Conservation (phyloP, 768 basidiomycete species). For the Calocybe indica region DNA sequence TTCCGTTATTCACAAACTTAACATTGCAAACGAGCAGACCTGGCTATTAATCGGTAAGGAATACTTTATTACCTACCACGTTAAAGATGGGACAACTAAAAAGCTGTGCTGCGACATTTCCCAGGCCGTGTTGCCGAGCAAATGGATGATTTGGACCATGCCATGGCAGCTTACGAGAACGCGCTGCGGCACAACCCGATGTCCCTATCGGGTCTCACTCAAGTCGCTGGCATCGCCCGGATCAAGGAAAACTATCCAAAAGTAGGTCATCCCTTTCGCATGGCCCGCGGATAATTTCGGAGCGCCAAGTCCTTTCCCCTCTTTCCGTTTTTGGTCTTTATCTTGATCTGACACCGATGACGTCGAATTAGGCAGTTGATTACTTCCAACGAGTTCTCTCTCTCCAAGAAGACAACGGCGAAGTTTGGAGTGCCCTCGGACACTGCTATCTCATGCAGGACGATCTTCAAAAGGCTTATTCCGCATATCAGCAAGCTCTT, state of each 20-base stretch:
- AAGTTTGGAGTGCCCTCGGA: conserved; percentile 96
- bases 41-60: conserved; percentile 85
- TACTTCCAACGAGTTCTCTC: conserved; percentile 91
- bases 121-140: conserved; percentile 93
- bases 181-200: conserved; percentile 93
- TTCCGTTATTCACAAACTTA: conserved; percentile 67
- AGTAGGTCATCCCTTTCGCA: conserved; percentile 41
- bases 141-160: conserved; percentile 91
- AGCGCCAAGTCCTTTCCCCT: conserved; percentile 18
- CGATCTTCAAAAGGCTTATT: conserved; percentile 97
- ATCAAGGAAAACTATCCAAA: conserved; percentile 97
- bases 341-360: conserved; percentile 27
- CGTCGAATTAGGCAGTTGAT: conserved; percentile 77
- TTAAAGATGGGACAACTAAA: conserved; percentile 9
- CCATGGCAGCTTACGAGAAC: conserved; percentile 89
- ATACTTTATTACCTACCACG: conserved; percentile 1
- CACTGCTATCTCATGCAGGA: conserved; percentile 99
- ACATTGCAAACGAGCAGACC: conserved; percentile 87
- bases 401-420: conserved; percentile 93
- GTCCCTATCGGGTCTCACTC: conserved; percentile 85
- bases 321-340: conserved; percentile 22
- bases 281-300: conserved; percentile 29
- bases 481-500: conserved; percentile 96
- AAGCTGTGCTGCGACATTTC: background rate
- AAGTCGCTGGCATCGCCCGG: conserved; percentile 94